phyloP scores from a whole-genome alignment of 495 filamentous ascomycete genomes.

The Penicillium cinerascens region DNA sequence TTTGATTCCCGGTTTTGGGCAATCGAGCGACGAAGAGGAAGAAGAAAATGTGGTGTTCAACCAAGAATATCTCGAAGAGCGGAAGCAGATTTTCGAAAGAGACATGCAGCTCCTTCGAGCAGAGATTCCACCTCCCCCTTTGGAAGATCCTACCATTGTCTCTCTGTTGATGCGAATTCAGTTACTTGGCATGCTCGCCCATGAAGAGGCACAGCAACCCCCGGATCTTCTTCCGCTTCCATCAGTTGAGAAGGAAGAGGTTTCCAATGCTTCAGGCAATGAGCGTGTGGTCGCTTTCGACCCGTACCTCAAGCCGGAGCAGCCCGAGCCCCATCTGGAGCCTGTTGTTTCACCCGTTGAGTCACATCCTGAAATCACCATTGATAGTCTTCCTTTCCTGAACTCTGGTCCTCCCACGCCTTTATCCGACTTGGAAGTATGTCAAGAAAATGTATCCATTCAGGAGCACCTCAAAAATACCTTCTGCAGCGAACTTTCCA shows the following conservation, averaged over 20 bases:
- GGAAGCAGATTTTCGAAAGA: constrained; percentile 46
- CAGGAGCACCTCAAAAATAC: constrained; percentile 36
- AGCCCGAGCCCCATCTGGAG: constrained; percentile 6
- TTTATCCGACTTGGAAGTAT: constrained; percentile 47
- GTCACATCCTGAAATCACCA: constrained; percentile 13
- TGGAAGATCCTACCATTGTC: constrained; percentile 46
- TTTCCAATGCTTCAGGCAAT: neutral
- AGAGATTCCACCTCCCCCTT: constrained; percentile 41
- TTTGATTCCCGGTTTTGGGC: constrained; percentile 32
- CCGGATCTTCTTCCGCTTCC: neutral
- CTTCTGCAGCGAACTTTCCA: constrained; percentile 35
- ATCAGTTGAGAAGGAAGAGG: constrained; percentile 13
- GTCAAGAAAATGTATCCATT: constrained; percentile 38
- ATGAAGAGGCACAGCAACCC: constrained; percentile 14
- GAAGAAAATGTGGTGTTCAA: constrained; percentile 45
- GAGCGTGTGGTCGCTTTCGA: constrained; percentile 17
- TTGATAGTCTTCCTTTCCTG: constrained; percentile 50
- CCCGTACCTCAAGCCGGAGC: neutral
- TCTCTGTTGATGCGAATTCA: constrained; percentile 44
- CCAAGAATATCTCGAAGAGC: constrained; percentile 49
- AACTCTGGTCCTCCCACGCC: constrained; percentile 46
- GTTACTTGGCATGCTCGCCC: constrained; percentile 40
- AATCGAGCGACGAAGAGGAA: constrained; percentile 44
- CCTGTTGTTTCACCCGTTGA: constrained; percentile 9
- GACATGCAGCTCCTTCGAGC: constrained; percentile 43